Base-by-base conservation (phyloP, 306 rosid species). In the Corylus avellana region DNA sequence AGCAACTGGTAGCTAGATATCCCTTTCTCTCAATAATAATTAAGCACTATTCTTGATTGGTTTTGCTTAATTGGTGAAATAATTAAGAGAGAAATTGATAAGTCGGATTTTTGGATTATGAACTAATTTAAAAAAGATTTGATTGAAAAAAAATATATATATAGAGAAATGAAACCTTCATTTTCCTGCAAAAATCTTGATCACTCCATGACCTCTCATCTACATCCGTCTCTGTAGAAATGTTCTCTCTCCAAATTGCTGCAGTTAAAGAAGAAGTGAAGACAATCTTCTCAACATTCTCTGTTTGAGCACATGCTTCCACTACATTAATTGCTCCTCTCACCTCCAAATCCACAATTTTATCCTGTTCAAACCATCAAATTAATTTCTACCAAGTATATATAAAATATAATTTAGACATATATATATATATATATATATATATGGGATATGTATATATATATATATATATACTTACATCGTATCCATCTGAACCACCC, bases 181-280 rank as follows among this genome's bases (percentile, higher is more conserved):
- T 17, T 82, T 82, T 82, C 61, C 88, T 74, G 88, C 91, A 87
- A 49, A 87, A 87, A 3, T 77, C 76, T 29, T 72, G 80, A 59
- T 85, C 78, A 77, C 88, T 87, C 91, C 91, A 87, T 10, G 83
- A 80, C 37, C 85, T 77, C 77, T 87, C 91, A 77, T 87, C 88
- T 13, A 87, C 82, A 76, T 79, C 83, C 20, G 70, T 78, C 75
- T 77, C 75, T 1, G 88, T 77, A 75, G 64, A 62, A 27, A 77
- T 82, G 20, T 87, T 63, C 39, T 87, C 85, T 29, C 80, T 87
- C 88, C 91, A 85, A 8, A 87, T 58, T 18, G 87, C 85, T 16
- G 91, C 87, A 5, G 87, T 85, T 27, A 82, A 47, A 56, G 88
- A 87, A 10, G 91, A 87, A 70, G 84, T 82, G 78, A 80, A 87